A percentile compares a stretch with the other conserved stretches of the same genome.
Conservation (phyloP, 2,329 filamentous ascomycete genomes). For the Didymella pinodella region DNA sequence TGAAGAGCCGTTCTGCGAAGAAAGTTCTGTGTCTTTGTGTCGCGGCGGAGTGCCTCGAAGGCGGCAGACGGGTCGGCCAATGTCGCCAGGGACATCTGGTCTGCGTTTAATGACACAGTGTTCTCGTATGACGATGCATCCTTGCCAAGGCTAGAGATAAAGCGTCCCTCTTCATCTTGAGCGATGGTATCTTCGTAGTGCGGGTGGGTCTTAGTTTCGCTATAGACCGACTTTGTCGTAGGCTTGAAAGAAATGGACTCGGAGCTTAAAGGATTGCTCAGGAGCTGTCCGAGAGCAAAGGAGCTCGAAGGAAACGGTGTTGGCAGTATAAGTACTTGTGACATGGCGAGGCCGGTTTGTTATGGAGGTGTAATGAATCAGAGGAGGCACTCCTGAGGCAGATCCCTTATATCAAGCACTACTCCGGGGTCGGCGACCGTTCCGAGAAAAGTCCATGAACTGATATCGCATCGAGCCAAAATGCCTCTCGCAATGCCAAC, state of each 20-base stretch:
- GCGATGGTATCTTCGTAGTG: slow-evolving; percentile 28
- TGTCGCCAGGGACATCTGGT: slow-evolving; percentile 26
- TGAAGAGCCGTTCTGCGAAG: slow-evolving; percentile 48
- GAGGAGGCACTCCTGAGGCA: background rate
- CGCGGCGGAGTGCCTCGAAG: slow-evolving; percentile 36
- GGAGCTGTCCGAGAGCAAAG: slow-evolving; percentile 40
- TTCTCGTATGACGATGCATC: slow-evolving; percentile 12
- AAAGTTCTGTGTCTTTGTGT: slow-evolving; percentile 30
- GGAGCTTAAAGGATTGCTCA: slow-evolving; percentile 34
- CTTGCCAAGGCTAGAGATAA: slow-evolving; percentile 22
- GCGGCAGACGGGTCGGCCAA: slow-evolving; percentile 28
- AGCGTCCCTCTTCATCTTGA: slow-evolving; percentile 34
- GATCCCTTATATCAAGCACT: slow-evolving; percentile 5
- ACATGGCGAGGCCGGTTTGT: slow-evolving; percentile 28
- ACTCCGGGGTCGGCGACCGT: slow-evolving; percentile 7
- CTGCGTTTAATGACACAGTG: slow-evolving; percentile 29
- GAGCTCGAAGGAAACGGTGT: slow-evolving; percentile 32
- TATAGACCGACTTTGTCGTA: slow-evolving; percentile 17
- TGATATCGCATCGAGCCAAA: slow-evolving; percentile 16
- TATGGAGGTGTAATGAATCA: slow-evolving; percentile 2
- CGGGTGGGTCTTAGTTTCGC: slow-evolving; percentile 18
- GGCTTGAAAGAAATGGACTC: slow-evolving; percentile 28
- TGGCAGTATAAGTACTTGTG: slow-evolving; percentile 34
- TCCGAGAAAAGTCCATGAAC: slow-evolving; percentile 4
- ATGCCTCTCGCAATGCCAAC: slow-evolving; percentile 6